phyloP scores from a whole-genome alignment of 164 flowering plant species.

The grape (Vitis vinifera) region ASM3070453v1 NC_081822.1:23832001-23832500 shows the following conservation, averaged over 20 bases:
- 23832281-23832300: constrained; percentile 97
- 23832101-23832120: constrained; percentile 87
- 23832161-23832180: constrained; percentile 93
- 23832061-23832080: constrained; percentile 92
- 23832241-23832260: constrained; percentile 85
- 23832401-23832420: constrained; percentile 94
- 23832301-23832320: constrained; percentile 95
- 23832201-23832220: constrained; percentile 79
- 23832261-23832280: constrained; percentile 87
- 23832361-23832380: constrained; percentile 87
- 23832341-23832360: constrained; percentile 84
- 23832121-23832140: constrained; percentile 95
- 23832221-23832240: constrained; percentile 73
- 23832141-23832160: constrained; percentile 90
- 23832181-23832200: constrained; percentile 90
- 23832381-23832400: constrained; percentile 81
- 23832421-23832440: constrained; percentile 81
- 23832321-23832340: constrained; percentile 96
- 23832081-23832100: constrained; percentile 76
- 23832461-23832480: neutral
- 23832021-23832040: neutral
- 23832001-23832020: neutral
- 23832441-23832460: constrained; percentile 46
- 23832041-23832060: constrained; percentile 34
- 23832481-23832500: neutral